These are phyloP conservation scores for Begonia fuchsioides DNA, from an alignment of 306 rosid genomes.

Conservation along the genomic window DNA sequence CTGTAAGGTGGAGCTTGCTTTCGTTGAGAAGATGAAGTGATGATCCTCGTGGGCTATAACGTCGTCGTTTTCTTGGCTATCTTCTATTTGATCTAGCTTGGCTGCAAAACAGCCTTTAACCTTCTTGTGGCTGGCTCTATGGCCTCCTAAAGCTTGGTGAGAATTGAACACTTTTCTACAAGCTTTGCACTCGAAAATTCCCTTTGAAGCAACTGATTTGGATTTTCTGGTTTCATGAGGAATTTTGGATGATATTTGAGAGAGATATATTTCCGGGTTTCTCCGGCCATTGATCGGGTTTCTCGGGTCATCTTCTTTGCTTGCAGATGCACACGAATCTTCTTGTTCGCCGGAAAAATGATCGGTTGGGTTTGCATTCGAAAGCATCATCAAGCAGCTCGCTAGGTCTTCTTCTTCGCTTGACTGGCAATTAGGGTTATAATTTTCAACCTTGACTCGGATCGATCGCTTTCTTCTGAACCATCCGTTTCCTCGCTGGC, in stretches of 20 bases:
- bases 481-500: constrained; percentile 28
- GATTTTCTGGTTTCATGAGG: constrained; percentile 26
- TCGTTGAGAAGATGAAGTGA: constrained; percentile 23
- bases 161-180: constrained; percentile 90
- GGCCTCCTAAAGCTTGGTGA: constrained; percentile 95
- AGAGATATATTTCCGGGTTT: constrained; percentile 28
- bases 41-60: constrained; percentile 35
- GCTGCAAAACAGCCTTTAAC: constrained; percentile 96
- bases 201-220: constrained; percentile 34
- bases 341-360: constrained; percentile 40
- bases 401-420: constrained; percentile 93
- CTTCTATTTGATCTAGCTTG: constrained; percentile 37
- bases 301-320: constrained; percentile 45
- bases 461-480: constrained; percentile 64
- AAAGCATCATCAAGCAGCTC: constrained; percentile 79
- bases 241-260: constrained; percentile 29
- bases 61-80: constrained; percentile 38
- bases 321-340: constrained; percentile 74
- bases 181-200: constrained; percentile 82
- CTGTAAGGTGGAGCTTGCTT: constrained; percentile 31
- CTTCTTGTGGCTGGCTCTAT: constrained; percentile 93
- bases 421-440: constrained; percentile 37
- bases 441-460: constrained; percentile 43
- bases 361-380: constrained; percentile 44
- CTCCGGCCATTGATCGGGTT: too few species aligned